phyloP scores from a whole-genome alignment of 164 flowering plant species.

The Hamamelis virginiana region DNA sequence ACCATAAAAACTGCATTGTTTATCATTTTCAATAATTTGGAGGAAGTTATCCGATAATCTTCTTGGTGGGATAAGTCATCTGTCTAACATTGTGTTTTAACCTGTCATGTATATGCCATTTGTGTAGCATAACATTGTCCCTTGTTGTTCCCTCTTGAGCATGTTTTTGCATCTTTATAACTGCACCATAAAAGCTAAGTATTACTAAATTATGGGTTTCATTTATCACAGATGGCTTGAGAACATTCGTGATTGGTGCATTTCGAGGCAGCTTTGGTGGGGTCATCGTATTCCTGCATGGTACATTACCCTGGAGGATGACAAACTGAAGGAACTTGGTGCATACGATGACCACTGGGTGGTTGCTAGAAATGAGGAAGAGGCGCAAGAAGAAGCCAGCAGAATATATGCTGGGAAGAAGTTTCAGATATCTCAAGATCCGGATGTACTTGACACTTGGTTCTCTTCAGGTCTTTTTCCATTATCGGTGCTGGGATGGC shows the following conservation, averaged over 20 bases:
- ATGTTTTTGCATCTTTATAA: neutral
- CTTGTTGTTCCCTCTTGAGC: neutral
- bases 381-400: constrained; percentile 63
- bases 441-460: constrained; percentile 92
- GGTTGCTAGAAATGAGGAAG: constrained; percentile 75
- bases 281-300: constrained; percentile 98
- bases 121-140: neutral
- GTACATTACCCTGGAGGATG: constrained; percentile 84
- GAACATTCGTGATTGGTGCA: constrained; percentile 96
- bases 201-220: neutral
- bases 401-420: constrained; percentile 55
- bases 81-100: too few relatives aligned
- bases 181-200: neutral
- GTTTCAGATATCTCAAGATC: constrained; percentile 80
- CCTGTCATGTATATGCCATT: too few relatives aligned
- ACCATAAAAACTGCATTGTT: too few relatives aligned
- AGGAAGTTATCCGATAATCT: too few relatives aligned
- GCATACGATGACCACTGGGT: constrained; percentile 85
- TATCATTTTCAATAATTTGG: too few relatives aligned
- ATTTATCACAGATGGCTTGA: constrained; percentile 81
- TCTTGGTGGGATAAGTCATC: too few relatives aligned
- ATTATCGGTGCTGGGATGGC: constrained; percentile 94
- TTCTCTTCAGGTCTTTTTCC: constrained; percentile 98
- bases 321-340: constrained; percentile 71
- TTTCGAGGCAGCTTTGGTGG: constrained; percentile 99